Evolutionary conservation across 768 basidiomycete genomes (phyloP).

Genomic region (Sutorius australiensis): DNA sequence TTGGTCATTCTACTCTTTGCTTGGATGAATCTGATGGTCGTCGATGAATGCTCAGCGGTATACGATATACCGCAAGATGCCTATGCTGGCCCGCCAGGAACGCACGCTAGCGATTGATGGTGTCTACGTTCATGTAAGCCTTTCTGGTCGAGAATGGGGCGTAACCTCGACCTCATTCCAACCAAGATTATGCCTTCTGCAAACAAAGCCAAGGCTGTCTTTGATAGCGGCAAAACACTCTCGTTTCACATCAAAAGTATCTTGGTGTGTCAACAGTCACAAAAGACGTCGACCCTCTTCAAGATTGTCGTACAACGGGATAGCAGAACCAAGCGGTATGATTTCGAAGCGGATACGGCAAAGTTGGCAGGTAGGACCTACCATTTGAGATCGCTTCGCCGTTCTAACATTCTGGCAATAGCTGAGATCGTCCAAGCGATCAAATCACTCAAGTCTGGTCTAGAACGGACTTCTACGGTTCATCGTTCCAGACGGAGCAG

Average conservation of each 20-base stretch:
- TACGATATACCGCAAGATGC: slow-evolving; percentile 89
- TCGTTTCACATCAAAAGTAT: slow-evolving; percentile 92
- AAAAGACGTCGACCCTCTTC: slow-evolving; percentile 78
- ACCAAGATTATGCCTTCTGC: slow-evolving; percentile 83
- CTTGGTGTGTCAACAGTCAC: slow-evolving; percentile 75
- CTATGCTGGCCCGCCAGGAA: slow-evolving; percentile 90
- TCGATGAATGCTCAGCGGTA: slow-evolving; percentile 59
- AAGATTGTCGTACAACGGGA: slow-evolving; percentile 82
- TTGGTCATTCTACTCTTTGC: slow-evolving; percentile 23
- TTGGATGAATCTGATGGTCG: background rate
- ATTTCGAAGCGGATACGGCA: slow-evolving; percentile 92
- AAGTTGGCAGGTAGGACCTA: slow-evolving; percentile 64
- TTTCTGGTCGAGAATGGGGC: background rate
- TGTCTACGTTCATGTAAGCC: slow-evolving; percentile 80
- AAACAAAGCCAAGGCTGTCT: slow-evolving; percentile 74
- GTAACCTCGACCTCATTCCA: slow-evolving; percentile 7
- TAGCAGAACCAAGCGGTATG: slow-evolving; percentile 83
- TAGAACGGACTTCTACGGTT: slow-evolving; percentile 64
- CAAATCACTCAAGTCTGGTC: slow-evolving; percentile 54
- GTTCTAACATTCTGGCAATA: slow-evolving; percentile 23
- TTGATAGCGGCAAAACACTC: slow-evolving; percentile 85
- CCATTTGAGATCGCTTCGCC: background rate
- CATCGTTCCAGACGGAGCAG: slow-evolving; percentile 61
- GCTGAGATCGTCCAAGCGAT: slow-evolving; percentile 79
- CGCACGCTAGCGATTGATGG: slow-evolving; percentile 92